Evolutionary conservation across 257 asterid species (phyloP), one percentile per base, ranked within the genome.

Genomic region (Thymus mandschuricus): DNA sequence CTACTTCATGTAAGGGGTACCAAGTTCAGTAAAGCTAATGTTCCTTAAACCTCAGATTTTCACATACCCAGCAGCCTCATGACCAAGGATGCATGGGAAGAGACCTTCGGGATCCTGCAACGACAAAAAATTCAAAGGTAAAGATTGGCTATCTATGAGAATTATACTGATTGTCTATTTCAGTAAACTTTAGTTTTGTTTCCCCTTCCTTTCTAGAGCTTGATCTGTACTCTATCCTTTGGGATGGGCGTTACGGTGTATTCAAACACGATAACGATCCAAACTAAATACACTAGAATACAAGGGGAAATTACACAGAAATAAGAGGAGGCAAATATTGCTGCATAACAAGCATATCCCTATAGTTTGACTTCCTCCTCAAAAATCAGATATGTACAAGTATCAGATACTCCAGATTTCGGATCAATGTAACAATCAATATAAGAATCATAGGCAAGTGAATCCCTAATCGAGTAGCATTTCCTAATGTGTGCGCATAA

Each of bases 101-200:
- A 92, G 98, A 73, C 99, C 99, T 79, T 95, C 99, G 10, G 99
- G 99, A 85, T 95, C 99, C 99, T 94, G 71, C 82, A 84, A 60
- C 15, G 44, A 73, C n/a, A 55, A 49, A 79, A n/a, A 74, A 73
- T 64, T 35, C 3, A 5, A 29, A 4, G 11, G 60, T 60, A 77
- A 46, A 79, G 69, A 60, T 63, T 27, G 10, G 10, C 54, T 30
- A 4, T 27, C 21, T 44, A 2, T 41, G 21, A 67, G 9, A 46
- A 67, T 54, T 48, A 27, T 21, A 29, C 55, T 58, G 57, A 11
- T 12, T 12, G 21, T 13, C 54, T 48, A 1, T 46, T 6, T n/a
- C 48, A 28, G 2, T 33, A 57, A 9, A 15, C n/a, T 66, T 34
- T 15, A 29, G 3, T 11, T 35, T 21, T 15, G 21, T 21, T 34